Evolutionary conservation across 495 filamentous ascomycete species (phyloP).

Genomic region (Penicillium ucsense): DNA sequence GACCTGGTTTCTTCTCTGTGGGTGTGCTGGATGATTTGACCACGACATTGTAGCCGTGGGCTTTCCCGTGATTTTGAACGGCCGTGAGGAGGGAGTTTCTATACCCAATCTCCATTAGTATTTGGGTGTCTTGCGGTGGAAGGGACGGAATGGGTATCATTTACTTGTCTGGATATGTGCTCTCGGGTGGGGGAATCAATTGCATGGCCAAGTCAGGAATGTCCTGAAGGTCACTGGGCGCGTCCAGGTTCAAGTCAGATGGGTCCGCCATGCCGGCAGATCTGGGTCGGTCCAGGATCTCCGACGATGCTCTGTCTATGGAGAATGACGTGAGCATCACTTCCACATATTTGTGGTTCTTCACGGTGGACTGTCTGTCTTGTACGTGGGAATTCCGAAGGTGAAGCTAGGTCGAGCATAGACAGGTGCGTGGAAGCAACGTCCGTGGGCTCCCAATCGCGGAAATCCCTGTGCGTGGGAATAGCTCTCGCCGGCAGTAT

Average conservation of each 20-base stretch:
- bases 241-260: conserved; percentile 37
- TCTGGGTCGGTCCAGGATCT: conserved; percentile 7
- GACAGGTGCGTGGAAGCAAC: conserved; percentile 40
- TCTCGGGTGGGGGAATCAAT: conserved; percentile 34
- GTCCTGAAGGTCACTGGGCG: conserved; percentile 40
- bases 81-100: conserved; percentile 31
- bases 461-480: conserved; percentile 30
- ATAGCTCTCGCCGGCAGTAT: conserved; percentile 17
- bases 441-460: conserved; percentile 11
- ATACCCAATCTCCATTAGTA: conserved; percentile 1
- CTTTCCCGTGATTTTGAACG: conserved; percentile 37
- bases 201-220: conserved; percentile 39
- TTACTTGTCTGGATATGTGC: conserved; percentile 39
- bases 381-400: not conserved
- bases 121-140: not conserved
- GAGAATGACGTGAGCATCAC: conserved; percentile 4
- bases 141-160: conserved; percentile 2
- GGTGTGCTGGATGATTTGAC: conserved; percentile 40
- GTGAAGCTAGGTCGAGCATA: conserved; percentile 10
- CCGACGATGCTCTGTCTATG: conserved; percentile 1
- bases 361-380: not conserved
- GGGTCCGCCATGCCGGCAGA: conserved; percentile 31
- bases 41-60: conserved; percentile 39
- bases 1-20: conserved; percentile 39
- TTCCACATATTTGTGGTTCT: conserved; percentile 12